A percentile compares a stretch with the other conserved stretches of the same genome.
phyloP scores from a whole-genome alignment of 208 protist species.

The Crithidia fasciculata region DNA sequence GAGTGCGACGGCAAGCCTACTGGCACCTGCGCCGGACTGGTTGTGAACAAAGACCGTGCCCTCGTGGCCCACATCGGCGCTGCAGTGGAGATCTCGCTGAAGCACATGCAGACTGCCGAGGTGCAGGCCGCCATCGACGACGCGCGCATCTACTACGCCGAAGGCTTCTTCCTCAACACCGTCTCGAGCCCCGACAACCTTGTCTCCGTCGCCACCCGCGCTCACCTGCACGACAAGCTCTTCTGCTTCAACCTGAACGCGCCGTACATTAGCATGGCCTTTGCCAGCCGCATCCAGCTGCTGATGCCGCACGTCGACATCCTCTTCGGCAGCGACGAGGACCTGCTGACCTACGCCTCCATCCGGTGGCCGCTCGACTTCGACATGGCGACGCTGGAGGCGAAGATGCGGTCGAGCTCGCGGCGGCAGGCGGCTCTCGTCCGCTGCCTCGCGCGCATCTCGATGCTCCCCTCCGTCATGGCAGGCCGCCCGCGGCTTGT shows the following conservation, averaged over 20 bases:
- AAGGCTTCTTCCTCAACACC: slow-evolving; percentile 96
- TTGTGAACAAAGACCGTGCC: slow-evolving; percentile 91
- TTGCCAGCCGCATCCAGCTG: slow-evolving; percentile 75
- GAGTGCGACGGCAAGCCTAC: slow-evolving; percentile 75
- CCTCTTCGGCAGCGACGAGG: slow-evolving; percentile 95
- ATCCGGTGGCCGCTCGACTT: slow-evolving; percentile 66
- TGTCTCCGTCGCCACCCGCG: slow-evolving; percentile 81
- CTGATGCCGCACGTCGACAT: slow-evolving; percentile 94
- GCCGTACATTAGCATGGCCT: slow-evolving; percentile 94
- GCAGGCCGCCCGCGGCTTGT: slow-evolving; percentile 68
- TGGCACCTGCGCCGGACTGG: slow-evolving; percentile 96
- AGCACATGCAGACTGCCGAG: slow-evolving; percentile 51
- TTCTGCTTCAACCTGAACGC: slow-evolving; percentile 96
- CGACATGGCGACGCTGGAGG: slow-evolving; percentile 20
- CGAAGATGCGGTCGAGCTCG: slow-evolving; percentile 9
- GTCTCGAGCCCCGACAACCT: slow-evolving; percentile 88
- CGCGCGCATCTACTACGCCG: slow-evolving; percentile 81
- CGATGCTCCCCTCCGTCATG: slow-evolving; percentile 68
- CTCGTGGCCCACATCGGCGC: slow-evolving; percentile 96
- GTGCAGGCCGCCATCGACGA: slow-evolving; percentile 66
- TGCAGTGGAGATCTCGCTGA: slow-evolving; percentile 87
- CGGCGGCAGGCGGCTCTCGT: slow-evolving; percentile 27
- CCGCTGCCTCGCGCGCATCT: slow-evolving; percentile 59
- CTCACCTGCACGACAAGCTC: slow-evolving; percentile 85
- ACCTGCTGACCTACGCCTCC: slow-evolving; percentile 83